These are phyloP conservation scores for Monosporascus sp. DNA, from an alignment of 2,329 filamentous ascomycete genomes.

Conservation along the genomic window DNA sequence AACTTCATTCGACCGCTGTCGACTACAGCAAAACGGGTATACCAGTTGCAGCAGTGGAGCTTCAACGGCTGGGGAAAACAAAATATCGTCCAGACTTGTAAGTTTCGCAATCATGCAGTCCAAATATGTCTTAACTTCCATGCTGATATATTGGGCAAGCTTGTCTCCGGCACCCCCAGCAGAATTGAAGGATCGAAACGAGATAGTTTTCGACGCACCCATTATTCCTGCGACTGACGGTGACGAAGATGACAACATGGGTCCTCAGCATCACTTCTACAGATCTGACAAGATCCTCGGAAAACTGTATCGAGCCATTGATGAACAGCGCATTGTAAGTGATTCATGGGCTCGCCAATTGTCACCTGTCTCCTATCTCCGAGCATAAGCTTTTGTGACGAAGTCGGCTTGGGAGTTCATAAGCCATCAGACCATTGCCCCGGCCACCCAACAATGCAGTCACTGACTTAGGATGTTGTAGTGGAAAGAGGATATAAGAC, in stretches of 20 bases:
- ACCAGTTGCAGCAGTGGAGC: slow-evolving; percentile 39
- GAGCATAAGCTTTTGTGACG: no score
- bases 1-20: slow-evolving; percentile 64
- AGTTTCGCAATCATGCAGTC: slow-evolving; percentile 19
- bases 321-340: slow-evolving; percentile 57
- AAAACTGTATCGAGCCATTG: slow-evolving; percentile 63
- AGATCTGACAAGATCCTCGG: slow-evolving; percentile 64
- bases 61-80: slow-evolving; percentile 33
- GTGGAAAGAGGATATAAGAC: slow-evolving; percentile 45
- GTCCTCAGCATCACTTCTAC: slow-evolving; percentile 53
- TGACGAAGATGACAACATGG: slow-evolving; percentile 42
- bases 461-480: no score
- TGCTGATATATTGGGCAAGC: slow-evolving; percentile 20
- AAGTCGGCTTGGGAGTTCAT: no score
- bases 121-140: background rate
- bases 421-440: no score
- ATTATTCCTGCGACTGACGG: slow-evolving; percentile 28
- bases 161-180: slow-evolving; percentile 41
- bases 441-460: no score
- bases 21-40: slow-evolving; percentile 75
- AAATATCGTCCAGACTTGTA: slow-evolving; percentile 50
- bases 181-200: slow-evolving; percentile 38
- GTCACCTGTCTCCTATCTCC: no score
- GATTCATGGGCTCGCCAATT: no score
- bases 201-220: slow-evolving; percentile 33